phyloP scores from a whole-genome alignment of 2,329 filamentous ascomycete species.

The Colletotrichum sublineola region DNA sequence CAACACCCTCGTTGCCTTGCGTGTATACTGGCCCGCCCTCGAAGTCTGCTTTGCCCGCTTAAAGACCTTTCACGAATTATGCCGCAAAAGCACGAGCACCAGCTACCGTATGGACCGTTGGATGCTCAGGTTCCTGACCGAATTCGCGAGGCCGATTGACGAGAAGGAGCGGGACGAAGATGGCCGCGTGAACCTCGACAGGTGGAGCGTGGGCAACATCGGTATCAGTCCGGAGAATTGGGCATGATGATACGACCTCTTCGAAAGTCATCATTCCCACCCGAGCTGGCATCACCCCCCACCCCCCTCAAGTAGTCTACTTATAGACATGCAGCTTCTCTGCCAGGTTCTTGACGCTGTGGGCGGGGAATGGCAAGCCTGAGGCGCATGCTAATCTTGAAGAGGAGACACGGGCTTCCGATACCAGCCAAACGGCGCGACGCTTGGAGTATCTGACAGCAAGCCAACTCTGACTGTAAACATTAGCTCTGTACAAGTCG shows the following conservation, averaged over 20 bases:
- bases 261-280: not conserved
- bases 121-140: conserved; percentile 56
- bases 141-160: conserved; percentile 50
- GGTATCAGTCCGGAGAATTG: conserved; percentile 44
- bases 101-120: conserved; percentile 57
- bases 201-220: conserved; percentile 43
- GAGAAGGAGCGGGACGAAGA: conserved; percentile 47
- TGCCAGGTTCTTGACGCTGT: too few species aligned
- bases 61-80: conserved; percentile 58
- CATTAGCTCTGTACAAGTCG: not conserved
- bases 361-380: not conserved
- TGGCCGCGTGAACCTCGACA: conserved; percentile 36
- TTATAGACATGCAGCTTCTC: not conserved
- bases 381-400: not conserved
- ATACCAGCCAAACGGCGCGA: not conserved
- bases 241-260: conserved; percentile 23
- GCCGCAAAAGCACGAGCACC: conserved; percentile 52
- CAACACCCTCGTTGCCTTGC: conserved; percentile 56
- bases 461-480: not conserved
- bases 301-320: not conserved
- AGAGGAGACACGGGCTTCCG: not conserved
- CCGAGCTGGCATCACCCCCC: not conserved
- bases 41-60: conserved; percentile 56
- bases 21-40: conserved; percentile 57
- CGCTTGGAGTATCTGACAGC: not conserved